Evolutionary conservation across 768 basidiomycete genomes (phyloP).

Genomic region (Tricholoma hemisulphureum): DNA sequence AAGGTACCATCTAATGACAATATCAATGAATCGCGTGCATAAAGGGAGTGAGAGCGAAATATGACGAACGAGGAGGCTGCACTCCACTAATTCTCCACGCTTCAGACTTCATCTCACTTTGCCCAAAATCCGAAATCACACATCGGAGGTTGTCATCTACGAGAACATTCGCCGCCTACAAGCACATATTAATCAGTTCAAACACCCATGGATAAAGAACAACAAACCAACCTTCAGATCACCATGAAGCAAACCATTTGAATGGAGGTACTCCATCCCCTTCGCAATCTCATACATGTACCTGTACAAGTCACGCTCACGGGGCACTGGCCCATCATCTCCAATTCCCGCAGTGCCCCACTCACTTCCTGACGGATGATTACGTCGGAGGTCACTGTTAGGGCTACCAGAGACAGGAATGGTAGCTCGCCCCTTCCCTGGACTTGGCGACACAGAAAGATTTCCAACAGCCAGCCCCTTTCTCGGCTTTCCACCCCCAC

Average conservation of each 20-base stretch:
- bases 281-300: constrained; percentile 73
- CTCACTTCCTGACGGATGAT: too few relatives aligned
- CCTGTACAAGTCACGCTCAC: constrained; percentile 48
- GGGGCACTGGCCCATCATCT: constrained; percentile 12
- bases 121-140: constrained; percentile 80
- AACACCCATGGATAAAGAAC: not conserved
- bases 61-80: constrained; percentile 43
- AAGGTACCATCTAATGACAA: constrained; percentile 57
- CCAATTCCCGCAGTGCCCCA: not conserved
- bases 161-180: constrained; percentile 70
- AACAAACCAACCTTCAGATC: constrained; percentile 64
- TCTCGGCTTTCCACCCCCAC: constrained; percentile 3
- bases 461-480: not conserved
- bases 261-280: constrained; percentile 82
- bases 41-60: not conserved
- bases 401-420: not conserved
- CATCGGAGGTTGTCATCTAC: constrained; percentile 66
- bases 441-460: too few relatives aligned
- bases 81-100: constrained; percentile 58
- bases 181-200: too few relatives aligned
- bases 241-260: constrained; percentile 67
- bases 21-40: not conserved
- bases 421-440: not conserved
- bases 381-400: not conserved
- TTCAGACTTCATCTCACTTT: constrained; percentile 77